Evolutionary conservation across 2,329 filamentous ascomycete genomes (phyloP).

Genomic region (Taxawa tesnikishii): DNA sequence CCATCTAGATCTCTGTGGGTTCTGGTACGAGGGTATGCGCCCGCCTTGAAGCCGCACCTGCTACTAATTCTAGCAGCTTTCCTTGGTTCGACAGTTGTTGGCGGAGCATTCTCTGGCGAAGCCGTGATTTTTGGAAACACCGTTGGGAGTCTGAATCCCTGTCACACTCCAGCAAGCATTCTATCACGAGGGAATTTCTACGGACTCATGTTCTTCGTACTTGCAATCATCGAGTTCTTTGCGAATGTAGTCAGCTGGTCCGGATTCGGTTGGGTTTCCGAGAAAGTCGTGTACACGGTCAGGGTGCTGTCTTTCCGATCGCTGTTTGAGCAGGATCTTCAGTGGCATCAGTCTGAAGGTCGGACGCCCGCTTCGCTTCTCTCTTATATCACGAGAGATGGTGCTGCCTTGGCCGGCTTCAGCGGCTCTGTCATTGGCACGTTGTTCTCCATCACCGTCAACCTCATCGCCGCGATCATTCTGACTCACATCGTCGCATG

Average conservation of each 20-base stretch:
- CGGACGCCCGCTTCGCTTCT: constrained; percentile 51
- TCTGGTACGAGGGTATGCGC: constrained; percentile 20
- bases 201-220: constrained; percentile 47
- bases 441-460: constrained; percentile 54
- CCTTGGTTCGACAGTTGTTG: constrained; percentile 35
- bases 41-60: constrained; percentile 32
- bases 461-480: constrained; percentile 55
- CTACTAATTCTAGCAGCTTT: constrained; percentile 15
- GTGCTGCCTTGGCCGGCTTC: constrained; percentile 53
- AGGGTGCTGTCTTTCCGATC: constrained; percentile 53
- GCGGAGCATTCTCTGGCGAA: constrained; percentile 44
- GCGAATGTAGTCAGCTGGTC: constrained; percentile 50
- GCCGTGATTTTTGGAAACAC: constrained; percentile 50
- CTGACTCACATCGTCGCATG: constrained; percentile 60
- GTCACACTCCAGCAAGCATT: constrained; percentile 36
- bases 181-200: constrained; percentile 39
- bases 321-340: constrained; percentile 52
- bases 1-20: constrained; percentile 16
- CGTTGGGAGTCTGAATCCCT: constrained; percentile 44
- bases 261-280: constrained; percentile 46
- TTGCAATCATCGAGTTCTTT: constrained; percentile 47
- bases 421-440: constrained; percentile 61
- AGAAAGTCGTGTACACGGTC: constrained; percentile 52
- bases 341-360: constrained; percentile 58
- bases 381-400: constrained; percentile 57